Conservation (phyloP, 139 green algal species). For the Zygnema circumcarinatum region DNA sequence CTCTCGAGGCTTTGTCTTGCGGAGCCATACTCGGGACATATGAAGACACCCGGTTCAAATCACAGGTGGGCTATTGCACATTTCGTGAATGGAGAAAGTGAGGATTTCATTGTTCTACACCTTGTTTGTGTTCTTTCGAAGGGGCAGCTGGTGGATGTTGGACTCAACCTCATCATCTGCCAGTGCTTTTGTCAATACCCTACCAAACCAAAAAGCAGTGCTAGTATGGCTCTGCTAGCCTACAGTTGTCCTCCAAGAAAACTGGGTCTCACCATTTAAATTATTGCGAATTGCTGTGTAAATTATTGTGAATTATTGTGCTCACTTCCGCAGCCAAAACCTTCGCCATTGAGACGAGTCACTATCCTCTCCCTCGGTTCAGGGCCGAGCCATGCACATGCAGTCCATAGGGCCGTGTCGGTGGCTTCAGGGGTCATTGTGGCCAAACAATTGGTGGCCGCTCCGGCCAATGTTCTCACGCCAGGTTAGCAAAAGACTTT, state of each 20-base stretch:
- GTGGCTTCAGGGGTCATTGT: slow-evolving; percentile 46
- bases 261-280: no score
- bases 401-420: slow-evolving; percentile 21
- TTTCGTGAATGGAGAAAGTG: no score
- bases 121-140: no score
- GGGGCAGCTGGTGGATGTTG: no score
- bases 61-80: not conserved
- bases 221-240: no score
- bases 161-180: no score
- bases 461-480: slow-evolving; percentile 92
- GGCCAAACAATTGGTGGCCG: slow-evolving; percentile 87
- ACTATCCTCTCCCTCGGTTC: slow-evolving; percentile 65
- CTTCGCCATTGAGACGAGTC: slow-evolving; percentile 55
- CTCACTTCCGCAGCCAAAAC: not conserved
- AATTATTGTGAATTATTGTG: no score
- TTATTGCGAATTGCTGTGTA: no score
- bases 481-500: slow-evolving; percentile 68
- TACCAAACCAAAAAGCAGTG: no score
- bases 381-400: slow-evolving; percentile 28
- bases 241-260: no score
- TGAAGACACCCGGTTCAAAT: slow-evolving; percentile 43
- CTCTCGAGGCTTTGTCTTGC: not conserved
- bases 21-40: slow-evolving; percentile 17
- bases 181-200: no score
- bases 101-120: no score